Base-by-base conservation (phyloP, 78 protist genomes). In the Pigoraptor vietnamica region DNA sequence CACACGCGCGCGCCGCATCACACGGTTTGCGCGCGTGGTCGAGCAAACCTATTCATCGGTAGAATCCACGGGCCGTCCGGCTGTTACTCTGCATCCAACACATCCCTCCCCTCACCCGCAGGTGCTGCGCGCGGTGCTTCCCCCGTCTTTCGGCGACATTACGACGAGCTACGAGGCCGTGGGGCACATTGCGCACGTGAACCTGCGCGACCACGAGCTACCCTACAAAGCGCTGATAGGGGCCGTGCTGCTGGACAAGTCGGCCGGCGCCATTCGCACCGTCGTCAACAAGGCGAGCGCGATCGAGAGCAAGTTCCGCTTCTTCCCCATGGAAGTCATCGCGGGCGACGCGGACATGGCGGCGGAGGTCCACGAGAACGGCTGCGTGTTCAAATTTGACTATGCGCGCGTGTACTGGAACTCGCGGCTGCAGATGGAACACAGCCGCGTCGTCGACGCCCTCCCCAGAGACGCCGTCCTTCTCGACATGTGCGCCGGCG, bases 331-430 rank as follows among this genome's bases (percentile, higher is more conserved):
- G 95, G 99, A 98, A 93, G 56, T 98, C 10, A 25, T 98, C 25
- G 99, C 98, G 0, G 99, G 99, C 35, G 97, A 95, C 1, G 87
- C 40, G 19, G 90, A 92, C 38, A 23, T 92, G 23, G 81, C 35
- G 6, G 92, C 96, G 21, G 93, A 91, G 89, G 93, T 98, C 82
- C 1, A 40, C 24, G 98, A 98, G 92, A 94, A 95, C 92, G 97
- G 96, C 40, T 95, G 96, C 93, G 24, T 29, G 86, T 98, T 98
- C 93, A 34, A 35, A 34, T 93, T 98, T 40, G 94, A 97, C 93
- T 98, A 93, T 91, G 89, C 88, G 88, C 93, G 94, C 91, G 99
- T 98, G 83, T 98, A 98, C 93, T 98, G 99, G 99, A 98, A 98
- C 94, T 94, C 97, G 39, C 92, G 99, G 39, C 94, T 98, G 82